Evolutionary conservation across 495 filamentous ascomycete species (phyloP).

Genomic region (Hyaloscypha variabilis): DNA sequence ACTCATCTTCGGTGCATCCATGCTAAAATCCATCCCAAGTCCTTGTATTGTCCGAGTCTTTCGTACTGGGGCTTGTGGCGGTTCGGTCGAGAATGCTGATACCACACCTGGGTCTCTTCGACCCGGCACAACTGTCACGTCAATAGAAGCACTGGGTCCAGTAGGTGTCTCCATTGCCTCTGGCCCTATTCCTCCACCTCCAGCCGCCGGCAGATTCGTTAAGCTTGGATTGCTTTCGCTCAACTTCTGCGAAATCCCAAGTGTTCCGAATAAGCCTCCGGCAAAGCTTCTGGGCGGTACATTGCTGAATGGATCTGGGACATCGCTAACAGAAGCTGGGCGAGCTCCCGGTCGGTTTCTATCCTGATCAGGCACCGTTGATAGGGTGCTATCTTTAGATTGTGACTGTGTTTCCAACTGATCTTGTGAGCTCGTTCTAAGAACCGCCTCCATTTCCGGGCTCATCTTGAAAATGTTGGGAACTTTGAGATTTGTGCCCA

Average conservation of each 20-base stretch:
- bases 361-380: constrained; percentile 25
- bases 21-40: constrained; percentile 32
- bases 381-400: constrained; percentile 16
- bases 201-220: constrained; percentile 34
- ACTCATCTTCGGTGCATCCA: constrained; percentile 34
- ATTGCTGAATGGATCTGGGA: constrained; percentile 36
- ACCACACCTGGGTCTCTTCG: constrained; percentile 28
- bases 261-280: constrained; percentile 46
- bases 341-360: constrained; percentile 25
- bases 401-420: constrained; percentile 17
- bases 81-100: constrained; percentile 30
- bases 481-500: constrained; percentile 75
- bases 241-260: constrained; percentile 59
- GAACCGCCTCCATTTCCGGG: constrained; percentile 58
- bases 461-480: constrained; percentile 84
- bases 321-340: constrained; percentile 26
- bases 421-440: constrained; percentile 21
- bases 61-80: constrained; percentile 34
- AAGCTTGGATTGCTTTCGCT: constrained; percentile 48
- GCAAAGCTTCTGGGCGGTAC: constrained; percentile 26
- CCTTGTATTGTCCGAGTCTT: constrained; percentile 29
- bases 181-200: constrained; percentile 33
- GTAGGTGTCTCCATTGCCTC: constrained; percentile 41
- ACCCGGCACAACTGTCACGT: constrained; percentile 23
- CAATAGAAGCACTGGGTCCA: constrained; percentile 32